phyloP scores from a whole-genome alignment of 2,329 filamentous ascomycete genomes.

The Beauveria scarabaeidicola region DNA sequence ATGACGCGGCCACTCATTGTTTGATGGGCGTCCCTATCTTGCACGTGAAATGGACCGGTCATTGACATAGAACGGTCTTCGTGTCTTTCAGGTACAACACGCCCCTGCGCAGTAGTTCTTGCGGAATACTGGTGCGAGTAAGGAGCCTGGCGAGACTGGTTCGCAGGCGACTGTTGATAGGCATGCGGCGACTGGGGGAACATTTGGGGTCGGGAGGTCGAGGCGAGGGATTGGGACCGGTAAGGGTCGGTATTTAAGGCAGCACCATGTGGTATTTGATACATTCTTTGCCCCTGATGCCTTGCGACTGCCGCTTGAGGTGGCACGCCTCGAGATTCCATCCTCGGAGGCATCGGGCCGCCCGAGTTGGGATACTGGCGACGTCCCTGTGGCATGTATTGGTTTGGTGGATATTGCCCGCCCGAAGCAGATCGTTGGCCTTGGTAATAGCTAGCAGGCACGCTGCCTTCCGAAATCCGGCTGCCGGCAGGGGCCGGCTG shows the following conservation, averaged over 20 bases:
- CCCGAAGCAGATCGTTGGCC: constrained; percentile 43
- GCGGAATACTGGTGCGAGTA: constrained; percentile 58
- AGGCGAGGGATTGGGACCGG: constrained; percentile 87
- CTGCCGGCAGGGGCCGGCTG: constrained; percentile 19
- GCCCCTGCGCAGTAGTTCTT: constrained; percentile 81
- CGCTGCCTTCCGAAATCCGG: constrained; percentile 33
- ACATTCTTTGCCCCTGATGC: constrained; percentile 48
- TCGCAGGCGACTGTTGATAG: constrained; percentile 58
- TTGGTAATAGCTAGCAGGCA: constrained; percentile 45
- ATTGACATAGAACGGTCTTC: constrained; percentile 95
- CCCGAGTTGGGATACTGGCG: constrained; percentile 36
- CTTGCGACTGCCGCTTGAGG: constrained; percentile 30
- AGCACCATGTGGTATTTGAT: constrained; percentile 54
- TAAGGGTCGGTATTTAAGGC: constrained; percentile 79
- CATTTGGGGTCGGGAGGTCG: constrained; percentile 62
- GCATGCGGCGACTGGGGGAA: constrained; percentile 56
- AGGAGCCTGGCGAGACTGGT: constrained; percentile 69
- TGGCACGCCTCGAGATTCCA: constrained; percentile 51
- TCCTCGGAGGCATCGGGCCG: constrained; percentile 50
- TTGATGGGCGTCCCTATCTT: constrained; percentile 73
- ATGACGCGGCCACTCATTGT: constrained; percentile 92
- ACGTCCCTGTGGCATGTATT: constrained; percentile 41
- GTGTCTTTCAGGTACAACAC: constrained; percentile 82
- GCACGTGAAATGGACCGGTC: constrained; percentile 61
- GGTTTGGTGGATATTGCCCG: constrained; percentile 31